Base-by-base conservation (phyloP, 768 basidiomycete genomes). In the Epithele typhae region DNA sequence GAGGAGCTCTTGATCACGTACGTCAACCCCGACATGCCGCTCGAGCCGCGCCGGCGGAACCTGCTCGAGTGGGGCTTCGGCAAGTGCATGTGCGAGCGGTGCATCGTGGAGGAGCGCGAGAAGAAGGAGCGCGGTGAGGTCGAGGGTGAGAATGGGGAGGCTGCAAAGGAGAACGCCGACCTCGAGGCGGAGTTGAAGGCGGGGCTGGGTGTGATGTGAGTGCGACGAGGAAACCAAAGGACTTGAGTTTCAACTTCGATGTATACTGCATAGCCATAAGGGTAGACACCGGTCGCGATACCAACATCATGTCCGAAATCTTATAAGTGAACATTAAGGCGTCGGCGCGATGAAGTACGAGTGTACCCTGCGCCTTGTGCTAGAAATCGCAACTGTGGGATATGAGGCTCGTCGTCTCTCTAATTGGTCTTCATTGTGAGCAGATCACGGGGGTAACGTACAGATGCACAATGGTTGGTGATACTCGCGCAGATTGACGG, bases 1-100 rank as follows among this genome's bases (percentile, higher is more conserved):
- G 82, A 91, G 46, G 92, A 94, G 64, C 74, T 93, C 21, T 47
- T 78, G 1, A 78, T 91, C 46, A 81, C 84, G 0, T 94, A 95
- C 58, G 87, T 91, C 38, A 75, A 92, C 58, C 86, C 88, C 0
- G 65, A 69, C n/a, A 50, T 75, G 37, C 56, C 66, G 32, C 48
- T 69, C 15, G 65, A 65, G 19, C 68, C 65, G 40, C 76, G 87
- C 14, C 71, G 77, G 40, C 63, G 66, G 32, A 73, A 75, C 53
- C 59, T 91, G 35, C 63, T 75, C 48, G 81, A 76, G 25, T 91
- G 88, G 88, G 87, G 86, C 2, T 89, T 90, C 54, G 87, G 74
- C 2, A 57, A 69, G 41, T 94, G 92, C 57, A 54, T 49, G 10
- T 94, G 92, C 60, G 67, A 66, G 48, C 71, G 84, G 22, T 95